Conservation (phyloP, 345 rosid species). For the Syzygium oleosum region DNA sequence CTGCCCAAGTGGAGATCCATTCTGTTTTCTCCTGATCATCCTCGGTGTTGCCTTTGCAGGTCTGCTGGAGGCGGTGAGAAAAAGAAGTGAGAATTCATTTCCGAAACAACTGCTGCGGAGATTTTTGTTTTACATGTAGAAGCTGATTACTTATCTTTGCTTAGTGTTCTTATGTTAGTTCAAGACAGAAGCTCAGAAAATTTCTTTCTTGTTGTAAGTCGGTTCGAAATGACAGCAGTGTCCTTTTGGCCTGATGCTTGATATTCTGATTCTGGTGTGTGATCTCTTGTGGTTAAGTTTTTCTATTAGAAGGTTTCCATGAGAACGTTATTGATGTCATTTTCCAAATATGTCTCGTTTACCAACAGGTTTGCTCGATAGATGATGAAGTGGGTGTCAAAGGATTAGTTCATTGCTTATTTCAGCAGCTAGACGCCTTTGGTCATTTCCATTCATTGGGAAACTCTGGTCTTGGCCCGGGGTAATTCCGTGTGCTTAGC, state of each 20-base stretch:
- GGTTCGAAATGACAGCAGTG: neutral
- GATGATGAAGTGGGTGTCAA: neutral
- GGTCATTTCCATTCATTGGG: neutral
- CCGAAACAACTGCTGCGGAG: neutral
- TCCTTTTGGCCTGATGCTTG: neutral
- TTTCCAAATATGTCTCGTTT: neutral
- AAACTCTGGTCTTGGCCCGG: neutral
- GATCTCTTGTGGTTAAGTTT: neutral
- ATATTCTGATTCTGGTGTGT: neutral
- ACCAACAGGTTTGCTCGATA: neutral
- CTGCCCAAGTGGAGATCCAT: neutral
- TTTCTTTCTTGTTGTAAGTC: neutral
- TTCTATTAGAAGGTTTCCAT: neutral
- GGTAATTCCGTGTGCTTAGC: neutral
- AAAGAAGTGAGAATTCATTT: conserved; percentile 3
- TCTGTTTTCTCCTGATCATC: neutral
- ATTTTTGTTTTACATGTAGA: neutral
- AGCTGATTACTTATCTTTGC: neutral
- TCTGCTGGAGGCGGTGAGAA: conserved; percentile 17
- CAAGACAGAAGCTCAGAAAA: neutral
- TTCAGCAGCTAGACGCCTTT: neutral
- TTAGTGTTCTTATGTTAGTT: neutral
- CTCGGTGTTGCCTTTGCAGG: neutral
- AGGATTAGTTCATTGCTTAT: neutral
- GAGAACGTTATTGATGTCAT: neutral